Evolutionary conservation across 371 early-diverging fungal genomes (phyloP), one percentile per base, ranked within the genome.

Genomic region (Rhizopus arrhizus): DNA sequence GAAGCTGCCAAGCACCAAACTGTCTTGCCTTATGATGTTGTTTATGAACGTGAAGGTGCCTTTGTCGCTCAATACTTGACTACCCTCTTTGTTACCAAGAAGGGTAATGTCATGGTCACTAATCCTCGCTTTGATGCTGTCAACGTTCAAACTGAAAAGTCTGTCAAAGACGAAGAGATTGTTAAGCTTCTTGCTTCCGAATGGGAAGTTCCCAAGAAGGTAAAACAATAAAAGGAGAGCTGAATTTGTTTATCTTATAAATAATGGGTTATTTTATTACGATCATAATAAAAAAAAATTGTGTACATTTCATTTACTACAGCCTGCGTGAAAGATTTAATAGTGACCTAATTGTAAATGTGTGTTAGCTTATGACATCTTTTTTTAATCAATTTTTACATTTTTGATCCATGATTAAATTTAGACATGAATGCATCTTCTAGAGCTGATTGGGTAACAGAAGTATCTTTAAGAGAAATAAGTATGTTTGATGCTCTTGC

Each of bases 41-140:
- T 89, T 68, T 87, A 88, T 71, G 95, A 95, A 69, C 92, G 92
- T 84, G 86, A 90, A 46, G 91, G 85, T 62, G 75, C 77, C 29
- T 64, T 84, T 53, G 91, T 95, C 52, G 97, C 95, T 52, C 95
- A 95, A 77, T 89, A 95, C 81, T 81, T 93, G 78, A 87, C 91
- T 74, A 96, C 98, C 28, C 88, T 92, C 56, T 82, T 96, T 60
- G 82, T 97, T 64, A 86, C 91, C 75, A 90, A 92, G 64, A 87
- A 82, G 54, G 98, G 95, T 49, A 85, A 91, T 59, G 74, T 88
- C 64, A 80, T 87, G 73, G 85, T 91, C 64, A 94, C 94, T 53
- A 77, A 86, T 59, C 81, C 85, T 46, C 73, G 74, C 46, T 87
- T 85, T 64, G 88, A 92, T 64, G 69, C 81, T 48, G 82, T 85